Percentiles rank a stretch among this genome's conserved stretches.
Conservation (phyloP, 139 green algal species). For the Protoeuglena noctilucae region DNA sequence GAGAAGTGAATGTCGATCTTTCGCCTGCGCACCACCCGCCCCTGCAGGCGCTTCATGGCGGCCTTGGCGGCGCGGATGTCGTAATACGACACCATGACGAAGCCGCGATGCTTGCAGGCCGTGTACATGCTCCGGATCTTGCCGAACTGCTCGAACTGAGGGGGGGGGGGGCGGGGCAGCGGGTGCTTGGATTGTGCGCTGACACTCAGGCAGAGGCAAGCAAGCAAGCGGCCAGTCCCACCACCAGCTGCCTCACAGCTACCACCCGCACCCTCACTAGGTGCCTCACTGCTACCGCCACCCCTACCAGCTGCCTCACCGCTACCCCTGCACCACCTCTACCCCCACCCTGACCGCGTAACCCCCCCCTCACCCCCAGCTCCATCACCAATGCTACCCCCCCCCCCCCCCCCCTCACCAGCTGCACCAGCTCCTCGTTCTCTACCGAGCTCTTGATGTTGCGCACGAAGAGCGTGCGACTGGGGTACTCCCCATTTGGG, state of each 20-base stretch:
- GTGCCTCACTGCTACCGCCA: too few species aligned
- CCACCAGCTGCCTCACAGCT: too few species aligned
- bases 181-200: too few species aligned
- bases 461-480: constrained; percentile 58
- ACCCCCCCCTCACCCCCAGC: too few species aligned
- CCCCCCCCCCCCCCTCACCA: too few species aligned
- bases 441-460: constrained; percentile 29
- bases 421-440: constrained; percentile 35
- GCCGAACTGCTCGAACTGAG: constrained; percentile 45
- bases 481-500: constrained; percentile 28
- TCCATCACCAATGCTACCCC: too few species aligned
- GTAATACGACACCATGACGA: constrained; percentile 79
- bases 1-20: constrained; percentile 12
- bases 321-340: too few species aligned
- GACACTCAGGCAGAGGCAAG: too few species aligned
- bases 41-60: constrained; percentile 45
- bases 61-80: constrained; percentile 60
- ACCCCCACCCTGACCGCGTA: too few species aligned
- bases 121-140: constrained; percentile 67
- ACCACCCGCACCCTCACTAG: too few species aligned
- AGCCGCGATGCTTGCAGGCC: constrained; percentile 53
- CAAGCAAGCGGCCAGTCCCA: too few species aligned
- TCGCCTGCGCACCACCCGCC: constrained; percentile 16
- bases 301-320: too few species aligned
- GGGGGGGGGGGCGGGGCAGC: not conserved